These are phyloP conservation scores for Ogataea nitratoaversa DNA, from an alignment of 805 yeast species.

Conservation along the genomic window DNA sequence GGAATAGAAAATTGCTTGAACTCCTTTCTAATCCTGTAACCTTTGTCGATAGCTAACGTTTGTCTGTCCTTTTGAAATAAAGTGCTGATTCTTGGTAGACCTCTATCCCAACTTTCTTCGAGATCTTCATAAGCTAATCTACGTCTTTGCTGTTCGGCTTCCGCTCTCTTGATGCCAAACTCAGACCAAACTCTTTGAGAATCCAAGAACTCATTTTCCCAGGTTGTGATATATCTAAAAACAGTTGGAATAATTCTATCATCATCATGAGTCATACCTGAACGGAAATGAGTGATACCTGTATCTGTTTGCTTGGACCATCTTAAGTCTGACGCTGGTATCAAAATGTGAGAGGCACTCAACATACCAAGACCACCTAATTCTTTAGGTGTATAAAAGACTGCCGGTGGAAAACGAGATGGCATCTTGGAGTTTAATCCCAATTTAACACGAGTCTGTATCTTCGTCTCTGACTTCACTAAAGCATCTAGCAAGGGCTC, in stretches of 20 bases:
- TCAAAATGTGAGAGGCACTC: slow-evolving; percentile 92
- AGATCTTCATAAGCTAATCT: slow-evolving; percentile 88
- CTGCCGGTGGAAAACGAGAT: slow-evolving; percentile 97
- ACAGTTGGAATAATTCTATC: slow-evolving; percentile 86
- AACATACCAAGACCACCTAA: slow-evolving; percentile 97
- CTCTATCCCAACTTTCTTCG: slow-evolving; percentile 95
- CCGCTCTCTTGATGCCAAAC: slow-evolving; percentile 83
- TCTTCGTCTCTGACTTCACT: slow-evolving; percentile 88
- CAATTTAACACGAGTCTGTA: slow-evolving; percentile 90
- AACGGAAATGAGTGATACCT: slow-evolving; percentile 89
- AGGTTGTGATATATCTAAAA: slow-evolving; percentile 85
- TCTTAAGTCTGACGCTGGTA: slow-evolving; percentile 86
- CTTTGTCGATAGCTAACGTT: slow-evolving; percentile 91
- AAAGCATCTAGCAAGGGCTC: slow-evolving; percentile 71
- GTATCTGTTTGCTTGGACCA: slow-evolving; percentile 94
- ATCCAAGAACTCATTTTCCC: slow-evolving; percentile 95
- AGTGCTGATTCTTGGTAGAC: slow-evolving; percentile 93
- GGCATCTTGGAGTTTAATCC: slow-evolving; percentile 99
- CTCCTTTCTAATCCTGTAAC: slow-evolving; percentile 78
- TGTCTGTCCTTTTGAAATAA: slow-evolving; percentile 93
- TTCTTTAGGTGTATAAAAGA: slow-evolving; percentile 95
- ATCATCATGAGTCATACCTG: slow-evolving; percentile 85
- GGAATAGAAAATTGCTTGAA: slow-evolving; percentile 70
- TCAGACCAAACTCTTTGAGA: slow-evolving; percentile 98
- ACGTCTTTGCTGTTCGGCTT: slow-evolving; percentile 80